Conservation (phyloP, 495 filamentous ascomycete species). For the Penicillium waksmanii region DNA sequence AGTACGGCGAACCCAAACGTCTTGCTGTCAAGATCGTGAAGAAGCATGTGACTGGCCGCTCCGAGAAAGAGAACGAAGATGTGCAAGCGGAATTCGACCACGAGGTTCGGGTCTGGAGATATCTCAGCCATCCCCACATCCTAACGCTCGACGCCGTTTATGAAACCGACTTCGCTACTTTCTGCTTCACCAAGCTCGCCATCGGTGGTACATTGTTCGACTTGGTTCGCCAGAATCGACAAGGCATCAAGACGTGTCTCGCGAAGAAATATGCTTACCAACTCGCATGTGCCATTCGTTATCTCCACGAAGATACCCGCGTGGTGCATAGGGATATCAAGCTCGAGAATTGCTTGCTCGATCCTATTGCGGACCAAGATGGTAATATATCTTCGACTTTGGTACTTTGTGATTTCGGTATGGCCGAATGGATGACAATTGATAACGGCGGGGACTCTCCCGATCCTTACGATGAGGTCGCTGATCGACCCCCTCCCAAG, state of each 20-base stretch:
- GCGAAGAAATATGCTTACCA: conserved; percentile 69
- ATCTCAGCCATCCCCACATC: conserved; percentile 67
- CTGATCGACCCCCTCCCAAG: conserved; percentile 49
- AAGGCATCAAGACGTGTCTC: conserved; percentile 54
- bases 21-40: conserved; percentile 75
- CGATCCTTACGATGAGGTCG: conserved; percentile 53
- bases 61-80: conserved; percentile 67
- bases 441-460: conserved; percentile 53
- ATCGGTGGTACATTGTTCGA: conserved; percentile 75
- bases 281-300: conserved; percentile 69
- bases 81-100: conserved; percentile 76
- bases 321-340: conserved; percentile 78
- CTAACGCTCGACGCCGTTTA: conserved; percentile 69
- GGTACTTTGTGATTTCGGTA: conserved; percentile 74
- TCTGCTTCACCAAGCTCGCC: conserved; percentile 71
- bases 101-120: conserved; percentile 73
- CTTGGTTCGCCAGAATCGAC: conserved; percentile 61
- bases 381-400: conserved; percentile 56
- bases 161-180: conserved; percentile 72
- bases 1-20: conserved; percentile 52
- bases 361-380: conserved; percentile 53
- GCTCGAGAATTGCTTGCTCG: conserved; percentile 75
- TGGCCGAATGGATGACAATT: conserved; percentile 70
- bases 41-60: conserved; percentile 59
- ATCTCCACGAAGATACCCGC: conserved; percentile 72